Base-by-base conservation (phyloP, 2,329 filamentous ascomycete species). In the Sclerotiophoma versabilis region DNA sequence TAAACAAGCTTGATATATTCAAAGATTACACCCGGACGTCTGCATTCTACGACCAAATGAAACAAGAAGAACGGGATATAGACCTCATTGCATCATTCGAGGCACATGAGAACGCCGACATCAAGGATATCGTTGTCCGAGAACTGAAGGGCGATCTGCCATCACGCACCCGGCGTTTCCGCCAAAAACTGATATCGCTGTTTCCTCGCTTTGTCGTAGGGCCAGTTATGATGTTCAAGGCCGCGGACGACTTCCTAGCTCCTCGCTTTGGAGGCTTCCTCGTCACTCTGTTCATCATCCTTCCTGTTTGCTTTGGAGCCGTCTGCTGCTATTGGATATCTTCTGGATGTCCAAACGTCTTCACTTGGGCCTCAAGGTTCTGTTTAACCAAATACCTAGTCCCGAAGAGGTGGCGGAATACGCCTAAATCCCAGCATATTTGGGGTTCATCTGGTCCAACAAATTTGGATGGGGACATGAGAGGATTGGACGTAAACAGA, bases 51-150 rank as follows among this genome's bases (percentile, higher is more conserved):
- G 4, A 25, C 8, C 30, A 25, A 9, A 26, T 37, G 15, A 53
- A 19, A 15, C 20, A 26, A 8, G 12, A 2, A 2, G 37, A 37
- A 17, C 12, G 8, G 2, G 19, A 43, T 2, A 26, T 37, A 9
- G 37, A 53, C 26, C 43, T 47, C 11, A 14, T 43, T 30, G 49
- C 30, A 37, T 29, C 49, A 4, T 43, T 42, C 14, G 23, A 47
- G 17, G n/a, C 15, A 25, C 7, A 15, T 17, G 8, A n/a, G 5
- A 33, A 32, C 11, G 5, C 37, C 5, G 5, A 9, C 14, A 19
- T 37, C 11, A 17, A 36, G 14, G 19, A 43, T 19, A 17, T 47
- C 8, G 10, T 37, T 6, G 37, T 38, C 25, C 19, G 20, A 5
- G 19, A 30, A 30, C 7, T 37, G 9, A 38, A 43, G 8, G 36